Percentiles rank a stretch among this genome's conserved stretches.
These are phyloP conservation scores for Tulasnella sp. DNA, from an alignment of 768 basidiomycete species.

Conservation along the genomic window DNA sequence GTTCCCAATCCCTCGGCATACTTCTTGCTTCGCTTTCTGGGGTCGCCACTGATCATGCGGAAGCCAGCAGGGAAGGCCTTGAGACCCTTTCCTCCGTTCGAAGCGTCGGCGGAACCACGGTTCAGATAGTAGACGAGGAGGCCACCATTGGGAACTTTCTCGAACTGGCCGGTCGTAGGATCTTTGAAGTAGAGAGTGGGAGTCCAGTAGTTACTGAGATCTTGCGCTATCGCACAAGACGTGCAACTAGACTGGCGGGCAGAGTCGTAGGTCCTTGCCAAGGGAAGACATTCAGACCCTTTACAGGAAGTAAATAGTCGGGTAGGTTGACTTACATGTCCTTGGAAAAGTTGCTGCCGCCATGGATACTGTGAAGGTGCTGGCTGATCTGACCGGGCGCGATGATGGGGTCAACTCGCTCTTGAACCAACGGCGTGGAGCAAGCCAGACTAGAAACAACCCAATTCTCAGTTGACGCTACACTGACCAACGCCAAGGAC, in stretches of 20 bases:
- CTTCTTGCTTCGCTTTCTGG: slow-evolving; percentile 12
- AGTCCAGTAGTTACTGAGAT: slow-evolving; percentile 27
- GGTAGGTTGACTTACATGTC: not conserved
- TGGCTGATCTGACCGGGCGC: slow-evolving; percentile 17
- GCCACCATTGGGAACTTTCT: slow-evolving; percentile 25
- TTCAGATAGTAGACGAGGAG: slow-evolving; percentile 28
- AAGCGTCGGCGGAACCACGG: slow-evolving; percentile 11
- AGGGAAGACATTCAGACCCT: not conserved
- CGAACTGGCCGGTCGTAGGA: slow-evolving; percentile 11
- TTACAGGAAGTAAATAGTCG: not conserved
- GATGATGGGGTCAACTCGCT: slow-evolving; percentile 27
- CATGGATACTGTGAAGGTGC: slow-evolving; percentile 25
- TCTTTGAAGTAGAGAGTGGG: slow-evolving; percentile 27
- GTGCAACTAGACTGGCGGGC: slow-evolving; percentile 25
- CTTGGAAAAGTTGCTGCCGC: slow-evolving; percentile 9
- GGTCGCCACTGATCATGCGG: slow-evolving; percentile 28
- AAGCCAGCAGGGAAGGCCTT: slow-evolving; percentile 26
- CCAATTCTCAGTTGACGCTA: not conserved
- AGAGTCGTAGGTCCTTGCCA: slow-evolving; percentile 21
- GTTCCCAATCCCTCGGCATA: slow-evolving; percentile 33
- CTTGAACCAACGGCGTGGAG: slow-evolving; percentile 12
- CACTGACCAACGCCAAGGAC: not conserved
- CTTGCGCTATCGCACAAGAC: slow-evolving; percentile 15
- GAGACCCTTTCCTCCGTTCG: slow-evolving; percentile 15
- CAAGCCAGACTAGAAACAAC: slow-evolving; percentile 1